A percentile compares a stretch with the other conserved stretches of the same genome.
phyloP scores from a whole-genome alignment of 805 yeast genomes.

The Vanderwaltozyma verrucispora region DNA sequence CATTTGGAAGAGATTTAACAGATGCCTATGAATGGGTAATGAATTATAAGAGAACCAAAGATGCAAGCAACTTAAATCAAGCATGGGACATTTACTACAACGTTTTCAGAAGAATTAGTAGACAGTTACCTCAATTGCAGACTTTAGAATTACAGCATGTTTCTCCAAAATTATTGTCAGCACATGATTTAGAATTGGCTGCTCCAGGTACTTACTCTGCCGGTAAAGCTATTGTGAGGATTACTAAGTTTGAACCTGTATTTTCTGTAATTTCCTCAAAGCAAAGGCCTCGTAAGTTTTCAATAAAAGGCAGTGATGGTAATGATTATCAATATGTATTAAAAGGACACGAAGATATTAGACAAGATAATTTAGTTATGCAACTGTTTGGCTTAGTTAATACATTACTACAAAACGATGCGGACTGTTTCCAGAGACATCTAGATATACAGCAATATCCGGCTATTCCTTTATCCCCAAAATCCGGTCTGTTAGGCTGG shows the following conservation, averaged over 20 bases:
- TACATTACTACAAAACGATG: constrained; percentile 75
- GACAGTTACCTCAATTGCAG: constrained; percentile 80
- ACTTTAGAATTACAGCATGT: constrained; percentile 86
- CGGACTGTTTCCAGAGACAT: constrained; percentile 94
- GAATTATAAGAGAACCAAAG: constrained; percentile 76
- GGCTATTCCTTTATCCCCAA: constrained; percentile 93
- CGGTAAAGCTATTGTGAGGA: constrained; percentile 66
- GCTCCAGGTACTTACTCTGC: constrained; percentile 91
- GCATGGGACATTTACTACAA: constrained; percentile 97
- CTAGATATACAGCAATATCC: constrained; percentile 85
- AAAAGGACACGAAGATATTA: constrained; percentile 95
- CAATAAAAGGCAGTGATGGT: constrained; percentile 83
- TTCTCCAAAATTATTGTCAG: constrained; percentile 77
- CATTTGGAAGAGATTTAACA: constrained; percentile 84
- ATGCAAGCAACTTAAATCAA: constrained; percentile 80
- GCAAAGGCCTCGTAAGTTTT: constrained; percentile 85
- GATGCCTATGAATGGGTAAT: constrained; percentile 93
- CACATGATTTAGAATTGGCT: constrained; percentile 73
- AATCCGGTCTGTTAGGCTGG: constrained; percentile 95
- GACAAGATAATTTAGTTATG: constrained; percentile 97
- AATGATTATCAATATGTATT: constrained; percentile 71
- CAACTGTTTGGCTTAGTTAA: constrained; percentile 94
- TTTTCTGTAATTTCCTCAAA: constrained; percentile 85
- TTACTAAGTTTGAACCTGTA: constrained; percentile 68
- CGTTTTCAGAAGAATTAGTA: constrained; percentile 82